A percentile compares a stretch with the other conserved stretches of the same genome.
These are phyloP conservation scores for Silybum marianum DNA, from an alignment of 129 eudicot genomes.

Conservation along the genomic window DNA sequence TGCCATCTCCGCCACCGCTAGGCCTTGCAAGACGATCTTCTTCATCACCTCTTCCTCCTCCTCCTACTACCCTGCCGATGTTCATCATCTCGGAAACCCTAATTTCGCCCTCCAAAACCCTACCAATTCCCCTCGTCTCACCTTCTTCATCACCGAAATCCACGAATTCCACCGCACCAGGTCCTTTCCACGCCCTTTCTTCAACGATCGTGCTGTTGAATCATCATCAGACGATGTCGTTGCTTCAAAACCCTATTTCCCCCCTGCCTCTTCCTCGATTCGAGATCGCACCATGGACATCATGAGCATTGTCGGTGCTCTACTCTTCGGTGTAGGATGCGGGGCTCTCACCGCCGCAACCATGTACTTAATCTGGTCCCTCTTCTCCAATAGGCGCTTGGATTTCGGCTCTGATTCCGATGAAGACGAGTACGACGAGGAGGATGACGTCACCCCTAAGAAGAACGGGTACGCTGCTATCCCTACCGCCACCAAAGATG, in stretches of 20 bases:
- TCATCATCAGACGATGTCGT: slow-evolving; percentile 18
- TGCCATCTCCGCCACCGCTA: slow-evolving; percentile 59
- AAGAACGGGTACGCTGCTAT: slow-evolving; percentile 59
- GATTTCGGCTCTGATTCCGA: slow-evolving; percentile 50
- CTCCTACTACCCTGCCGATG: slow-evolving; percentile 33
- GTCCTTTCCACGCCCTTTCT: slow-evolving; percentile 28
- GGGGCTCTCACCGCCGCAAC: slow-evolving; percentile 88
- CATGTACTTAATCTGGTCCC: slow-evolving; percentile 74
- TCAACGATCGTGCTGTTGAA: slow-evolving; percentile 29
- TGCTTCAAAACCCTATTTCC: slow-evolving; percentile 14
- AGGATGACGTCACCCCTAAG: slow-evolving; percentile 40
- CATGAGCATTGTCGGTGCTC: slow-evolving; percentile 79
- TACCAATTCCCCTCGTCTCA: slow-evolving; percentile 40
- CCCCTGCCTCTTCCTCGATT: slow-evolving; percentile 48
- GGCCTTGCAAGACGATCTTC: slow-evolving; percentile 95
- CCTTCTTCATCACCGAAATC: slow-evolving; percentile 56
- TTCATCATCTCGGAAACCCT: slow-evolving; percentile 33
- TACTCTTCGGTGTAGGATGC: slow-evolving; percentile 85
- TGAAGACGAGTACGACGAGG: slow-evolving; percentile 39
- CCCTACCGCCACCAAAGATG: slow-evolving; percentile 36
- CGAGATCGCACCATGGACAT: slow-evolving; percentile 73
- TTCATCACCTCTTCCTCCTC: slow-evolving; percentile 61
- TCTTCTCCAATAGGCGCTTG: slow-evolving; percentile 43
- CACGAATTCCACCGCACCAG: slow-evolving; percentile 36
- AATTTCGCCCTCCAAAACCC: slow-evolving; percentile 39